Evolutionary conservation across 2,329 filamentous ascomycete genomes (phyloP), one percentile per base, ranked within the genome.

Genomic region (Neonectria punicea): DNA sequence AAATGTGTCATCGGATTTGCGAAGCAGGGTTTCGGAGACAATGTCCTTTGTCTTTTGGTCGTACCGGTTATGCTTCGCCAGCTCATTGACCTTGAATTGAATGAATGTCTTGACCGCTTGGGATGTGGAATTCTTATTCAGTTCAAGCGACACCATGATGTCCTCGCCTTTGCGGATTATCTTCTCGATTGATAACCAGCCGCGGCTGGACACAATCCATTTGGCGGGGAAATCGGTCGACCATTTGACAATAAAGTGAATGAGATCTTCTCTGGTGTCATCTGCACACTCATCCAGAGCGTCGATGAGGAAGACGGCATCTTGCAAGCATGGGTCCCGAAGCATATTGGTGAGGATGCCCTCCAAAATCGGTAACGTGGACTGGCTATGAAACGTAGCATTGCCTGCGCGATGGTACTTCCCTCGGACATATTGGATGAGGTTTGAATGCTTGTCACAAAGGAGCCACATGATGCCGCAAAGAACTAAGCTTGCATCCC

Each of bases 131-230:
- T 75, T 63, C 22, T 56, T 63, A 58, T 82, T 82, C 1, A 82
- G 68, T 66, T 83, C 77, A 14, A 82, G 77, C 32, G 67, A 67
- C 1, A 83, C 70, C 47, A 59, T 75, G 1, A 68, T 34, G 32
- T 76, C 73, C 10, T 75, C 32, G 2, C 56, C 51, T 1, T 51
- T 63, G 6, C 11, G 34, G 11, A 53, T 59, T 4, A 82, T 71
- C 11, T 55, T 18, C 36, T 30, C 84, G 82, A 2, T 69, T 65
- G 1, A 61, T 67, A 73, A 16, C 47, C 61, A 74, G 49, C 83
- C 82, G 10, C 83, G 83, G 62, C 83, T 84, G 0, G 82, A 81
- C 0, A 84, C 66, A 22, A 84, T 63, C 78, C 80, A 84, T 67
- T 82, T 85, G 13, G 80, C 70, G 1, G 63, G 8, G 16, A 6